Base-by-base conservation (phyloP, 208 protist species). In the Trypanosoma boissoni region DNA sequence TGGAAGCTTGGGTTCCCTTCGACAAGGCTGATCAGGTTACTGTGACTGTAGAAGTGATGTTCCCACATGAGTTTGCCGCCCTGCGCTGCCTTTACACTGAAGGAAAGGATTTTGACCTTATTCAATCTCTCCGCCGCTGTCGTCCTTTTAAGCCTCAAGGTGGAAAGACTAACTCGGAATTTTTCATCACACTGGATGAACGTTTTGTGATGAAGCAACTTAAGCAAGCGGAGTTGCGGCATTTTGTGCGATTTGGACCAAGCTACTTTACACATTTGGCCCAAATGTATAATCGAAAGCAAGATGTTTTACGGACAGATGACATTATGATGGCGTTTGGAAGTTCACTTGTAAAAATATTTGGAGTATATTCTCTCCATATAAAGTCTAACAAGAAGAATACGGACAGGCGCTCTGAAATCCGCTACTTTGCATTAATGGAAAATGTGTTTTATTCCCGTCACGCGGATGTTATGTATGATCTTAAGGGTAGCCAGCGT, bases 401-500 rank as follows among this genome's bases (percentile, higher is more conserved):
- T 57, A 37, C 34, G 16, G 64, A 67, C 21, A 54, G 24, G 14
- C 58, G 37, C 2, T 23, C 14, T n/a, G 84, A 82, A 41, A 56
- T 55, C 32, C 72, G 77, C 14, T 78, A 83, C 62, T 94, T 74
- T 64, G 72, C 83, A 57, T 60, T 91, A 16, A 80, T 80, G 53
- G 80, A 90, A 56, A 87, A 91, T 52, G 50, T 90, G 9, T 69
- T 69, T 32, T 69, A 48, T 27, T 45, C 54, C 14, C 52, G 63
- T 37, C 53, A 44, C 6, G 49, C 61, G 1, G 48, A 64, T 18
- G 21, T 73, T 10, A 51, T 58, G 2, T 94, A 84, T 58, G 88
- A 94, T 32, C 66, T 94, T 16, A 94, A 94, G 55, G 88, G 88
- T 2, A 94, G 87, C 37, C 87, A 91, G 55, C 75, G 83, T 52